phyloP scores from a whole-genome alignment of 306 rosid species.

The Albizia julibrissin region DNA sequence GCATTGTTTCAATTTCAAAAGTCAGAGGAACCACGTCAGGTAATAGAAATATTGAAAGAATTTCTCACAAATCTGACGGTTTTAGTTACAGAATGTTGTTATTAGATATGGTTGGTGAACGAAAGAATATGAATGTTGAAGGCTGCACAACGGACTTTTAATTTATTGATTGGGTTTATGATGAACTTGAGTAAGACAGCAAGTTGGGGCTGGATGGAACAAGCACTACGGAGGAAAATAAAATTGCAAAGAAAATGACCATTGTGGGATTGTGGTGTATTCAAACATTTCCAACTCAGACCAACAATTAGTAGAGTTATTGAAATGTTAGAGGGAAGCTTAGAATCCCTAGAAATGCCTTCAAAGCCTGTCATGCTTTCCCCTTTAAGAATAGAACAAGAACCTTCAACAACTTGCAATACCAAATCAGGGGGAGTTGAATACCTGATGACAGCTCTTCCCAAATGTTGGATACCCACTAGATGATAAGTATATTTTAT shows the following conservation, averaged over 20 bases:
- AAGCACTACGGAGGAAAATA: conserved; percentile 10
- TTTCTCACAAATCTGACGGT: conserved; percentile 33
- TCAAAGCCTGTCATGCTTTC: background rate
- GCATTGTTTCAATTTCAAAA: conserved; percentile 33
- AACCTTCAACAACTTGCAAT: background rate
- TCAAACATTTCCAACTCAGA: conserved; percentile 14
- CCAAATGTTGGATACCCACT: too few relatives aligned
- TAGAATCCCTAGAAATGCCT: background rate
- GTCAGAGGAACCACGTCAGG: conserved; percentile 34
- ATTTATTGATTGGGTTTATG: conserved; percentile 32
- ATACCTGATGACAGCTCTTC: too few relatives aligned
- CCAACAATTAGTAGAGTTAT: conserved; percentile 40
- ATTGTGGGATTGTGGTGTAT: background rate
- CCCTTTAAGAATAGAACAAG: background rate
- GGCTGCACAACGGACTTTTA: background rate
- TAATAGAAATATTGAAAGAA: background rate
- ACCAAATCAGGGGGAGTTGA: too few relatives aligned
- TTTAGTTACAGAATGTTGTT: conserved; percentile 15
- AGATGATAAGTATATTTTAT: too few relatives aligned
- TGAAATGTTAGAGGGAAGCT: conserved; percentile 39
- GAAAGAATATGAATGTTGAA: conserved; percentile 6
- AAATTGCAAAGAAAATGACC: background rate
- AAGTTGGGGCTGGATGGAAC: background rate
- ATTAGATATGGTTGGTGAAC: conserved; percentile 24
- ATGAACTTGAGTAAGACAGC: background rate